These are phyloP conservation scores for Kingdonia uniflora DNA, from an alignment of 164 flowering plant genomes.

Conservation along the genomic window DNA sequence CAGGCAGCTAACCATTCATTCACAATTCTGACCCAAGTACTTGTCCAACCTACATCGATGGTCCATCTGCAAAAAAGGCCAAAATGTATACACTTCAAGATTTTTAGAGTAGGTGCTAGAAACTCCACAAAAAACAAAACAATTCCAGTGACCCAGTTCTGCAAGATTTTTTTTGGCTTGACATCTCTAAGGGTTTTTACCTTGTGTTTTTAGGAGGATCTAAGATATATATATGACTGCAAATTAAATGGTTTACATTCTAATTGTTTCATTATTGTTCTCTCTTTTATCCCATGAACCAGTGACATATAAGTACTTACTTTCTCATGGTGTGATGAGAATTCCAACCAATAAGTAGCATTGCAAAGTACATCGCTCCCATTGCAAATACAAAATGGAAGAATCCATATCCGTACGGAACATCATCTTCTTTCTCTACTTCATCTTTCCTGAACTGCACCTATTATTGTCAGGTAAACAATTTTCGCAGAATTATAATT, in stretches of 20 bases:
- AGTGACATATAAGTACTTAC: constrained; percentile 26
- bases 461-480: constrained; percentile 15
- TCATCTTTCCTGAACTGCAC: constrained; percentile 67
- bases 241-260: too few species aligned
- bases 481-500: not conserved
- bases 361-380: constrained; percentile 88
- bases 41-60: constrained; percentile 91
- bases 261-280: too few species aligned
- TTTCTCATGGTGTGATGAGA: constrained; percentile 59
- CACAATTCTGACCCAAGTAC: constrained; percentile 88
- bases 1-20: constrained; percentile 87
- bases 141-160: too few species aligned
- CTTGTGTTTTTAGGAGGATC: too few species aligned
- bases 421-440: constrained; percentile 43
- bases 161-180: too few species aligned
- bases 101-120: too few species aligned
- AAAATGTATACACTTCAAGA: not conserved
- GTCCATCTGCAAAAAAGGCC: constrained; percentile 58
- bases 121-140: too few species aligned
- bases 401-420: constrained; percentile 90
- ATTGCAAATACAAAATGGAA: constrained; percentile 91
- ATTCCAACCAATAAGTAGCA: constrained; percentile 86
- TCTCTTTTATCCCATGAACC: too few species aligned
- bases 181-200: too few species aligned
- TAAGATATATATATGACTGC: too few species aligned